phyloP scores from a whole-genome alignment of 768 basidiomycete genomes.

The Leccinellum albellum region DNA sequence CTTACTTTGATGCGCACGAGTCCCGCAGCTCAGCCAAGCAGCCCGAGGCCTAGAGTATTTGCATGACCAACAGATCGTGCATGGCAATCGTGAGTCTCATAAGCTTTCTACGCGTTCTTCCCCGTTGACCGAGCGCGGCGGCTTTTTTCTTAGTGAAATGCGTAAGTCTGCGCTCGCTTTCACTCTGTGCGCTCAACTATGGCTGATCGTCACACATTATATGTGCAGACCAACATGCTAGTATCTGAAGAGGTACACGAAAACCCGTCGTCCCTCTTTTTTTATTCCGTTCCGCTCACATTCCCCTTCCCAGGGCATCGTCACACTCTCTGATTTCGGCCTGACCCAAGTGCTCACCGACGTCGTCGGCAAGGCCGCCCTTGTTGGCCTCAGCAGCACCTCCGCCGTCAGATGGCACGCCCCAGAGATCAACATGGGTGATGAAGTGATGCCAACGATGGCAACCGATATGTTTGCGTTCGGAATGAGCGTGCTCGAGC shows the following conservation, averaged over 20 bases:
- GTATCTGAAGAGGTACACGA: constrained; percentile 43
- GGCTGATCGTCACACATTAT: neutral
- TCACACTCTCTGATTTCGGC: constrained; percentile 61
- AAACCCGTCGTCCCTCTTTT: neutral
- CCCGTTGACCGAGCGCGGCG: neutral
- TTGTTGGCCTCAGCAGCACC: constrained; percentile 43
- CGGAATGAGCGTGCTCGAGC: constrained; percentile 58
- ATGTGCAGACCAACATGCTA: constrained; percentile 51
- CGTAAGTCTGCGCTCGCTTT: constrained; percentile 35
- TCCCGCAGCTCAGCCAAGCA: constrained; percentile 46
- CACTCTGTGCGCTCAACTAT: neutral
- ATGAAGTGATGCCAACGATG: constrained; percentile 39
- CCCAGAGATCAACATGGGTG: constrained; percentile 53
- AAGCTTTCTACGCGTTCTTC: neutral
- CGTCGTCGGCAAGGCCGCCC: constrained; percentile 46
- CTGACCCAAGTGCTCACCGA: constrained; percentile 60
- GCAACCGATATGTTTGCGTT: constrained; percentile 55
- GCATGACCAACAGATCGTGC: constrained; percentile 48
- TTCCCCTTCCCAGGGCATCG: constrained; percentile 39
- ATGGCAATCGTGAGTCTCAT: constrained; percentile 54
- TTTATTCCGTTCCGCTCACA: neutral
- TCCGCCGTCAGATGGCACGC: constrained; percentile 58
- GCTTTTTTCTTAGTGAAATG: constrained; percentile 47
- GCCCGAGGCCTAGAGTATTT: constrained; percentile 56
- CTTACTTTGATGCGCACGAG: neutral